A percentile compares a stretch with the other conserved stretches of the same genome.
These are phyloP conservation scores for Lithohypha guttulata DNA, from an alignment of 2,329 filamentous ascomycete species.

Conservation along the genomic window DNA sequence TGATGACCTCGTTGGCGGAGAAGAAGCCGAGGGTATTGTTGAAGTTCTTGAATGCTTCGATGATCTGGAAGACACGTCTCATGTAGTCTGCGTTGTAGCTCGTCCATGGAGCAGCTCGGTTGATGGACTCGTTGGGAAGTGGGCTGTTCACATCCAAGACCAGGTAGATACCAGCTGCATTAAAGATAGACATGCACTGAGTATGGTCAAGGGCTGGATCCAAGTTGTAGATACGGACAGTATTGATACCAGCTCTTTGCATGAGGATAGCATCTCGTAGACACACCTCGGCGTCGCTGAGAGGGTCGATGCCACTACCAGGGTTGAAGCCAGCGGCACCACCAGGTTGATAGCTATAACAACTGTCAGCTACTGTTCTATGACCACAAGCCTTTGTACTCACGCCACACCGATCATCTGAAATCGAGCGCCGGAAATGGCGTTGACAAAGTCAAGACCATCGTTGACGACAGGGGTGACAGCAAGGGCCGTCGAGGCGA, in stretches of 20 bases:
- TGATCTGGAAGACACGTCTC: conserved; percentile 48
- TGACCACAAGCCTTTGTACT: neutral
- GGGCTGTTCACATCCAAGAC: conserved; percentile 56
- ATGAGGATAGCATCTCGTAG: conserved; percentile 54
- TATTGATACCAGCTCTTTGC: conserved; percentile 53
- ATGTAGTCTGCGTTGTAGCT: conserved; percentile 48
- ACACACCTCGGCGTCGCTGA: conserved; percentile 48
- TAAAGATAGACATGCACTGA: conserved; percentile 54
- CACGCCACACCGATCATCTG: conserved; percentile 53
- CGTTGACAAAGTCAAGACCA: conserved; percentile 52
- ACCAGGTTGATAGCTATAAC: conserved; percentile 48
- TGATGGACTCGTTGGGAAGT: conserved; percentile 43
- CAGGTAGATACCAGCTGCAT: conserved; percentile 55
- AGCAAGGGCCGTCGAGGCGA: conserved; percentile 38
- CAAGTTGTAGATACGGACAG: conserved; percentile 55
- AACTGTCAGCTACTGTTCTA: conserved; percentile 11
- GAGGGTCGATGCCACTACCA: conserved; percentile 39
- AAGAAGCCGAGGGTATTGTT: conserved; percentile 58
- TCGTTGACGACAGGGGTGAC: conserved; percentile 47
- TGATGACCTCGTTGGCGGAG: conserved; percentile 56
- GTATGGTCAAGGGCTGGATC: conserved; percentile 50
- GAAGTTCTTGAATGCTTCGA: conserved; percentile 57
- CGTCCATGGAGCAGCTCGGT: conserved; percentile 43
- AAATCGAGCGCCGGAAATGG: conserved; percentile 46
- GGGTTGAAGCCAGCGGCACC: conserved; percentile 48